phyloP scores from a whole-genome alignment of 768 basidiomycete genomes.

The Phanerochaete carnosa region DNA sequence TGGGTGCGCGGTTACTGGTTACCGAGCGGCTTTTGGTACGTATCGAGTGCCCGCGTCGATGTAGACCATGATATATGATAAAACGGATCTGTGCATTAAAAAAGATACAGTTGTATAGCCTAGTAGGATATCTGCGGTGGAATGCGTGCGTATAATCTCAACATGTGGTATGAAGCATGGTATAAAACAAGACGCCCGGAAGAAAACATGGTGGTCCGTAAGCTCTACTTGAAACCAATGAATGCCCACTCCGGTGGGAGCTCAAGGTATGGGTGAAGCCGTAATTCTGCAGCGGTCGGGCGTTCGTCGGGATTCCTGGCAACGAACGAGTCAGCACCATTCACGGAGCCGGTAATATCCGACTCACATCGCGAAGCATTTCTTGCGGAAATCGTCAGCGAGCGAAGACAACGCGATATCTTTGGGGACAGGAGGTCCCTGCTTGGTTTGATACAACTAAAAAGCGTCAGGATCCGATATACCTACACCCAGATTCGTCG shows the following conservation, averaged over 20 bases:
- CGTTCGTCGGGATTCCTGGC: conserved; percentile 79
- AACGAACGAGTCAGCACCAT: neutral
- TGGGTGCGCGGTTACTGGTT: neutral
- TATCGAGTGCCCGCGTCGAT: no score
- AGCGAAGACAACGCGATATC: conserved; percentile 72
- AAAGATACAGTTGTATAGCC: conserved; percentile 19
- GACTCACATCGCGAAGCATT: conserved; percentile 86
- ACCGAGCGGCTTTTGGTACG: no score
- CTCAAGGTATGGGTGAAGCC: conserved; percentile 73
- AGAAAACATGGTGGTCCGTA: conserved; percentile 5
- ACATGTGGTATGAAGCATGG: conserved; percentile 24
- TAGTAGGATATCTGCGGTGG: conserved; percentile 18
- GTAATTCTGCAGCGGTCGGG: conserved; percentile 74
- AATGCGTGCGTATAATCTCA: conserved; percentile 8
- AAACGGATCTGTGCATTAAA: conserved; percentile 14
- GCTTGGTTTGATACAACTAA: conserved; percentile 81
- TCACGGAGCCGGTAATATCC: neutral
- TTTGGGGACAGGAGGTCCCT: conserved; percentile 85
- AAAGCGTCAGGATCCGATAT: neutral
- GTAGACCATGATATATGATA: no score
- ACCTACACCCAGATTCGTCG: neutral
- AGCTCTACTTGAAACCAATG: conserved; percentile 40
- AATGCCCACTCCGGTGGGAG: conserved; percentile 76
- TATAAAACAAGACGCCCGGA: neutral
- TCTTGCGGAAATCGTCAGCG: conserved; percentile 82